These are phyloP conservation scores for Penicillium diatomitis DNA, from an alignment of 495 filamentous ascomycete species.

Conservation along the genomic window DNA sequence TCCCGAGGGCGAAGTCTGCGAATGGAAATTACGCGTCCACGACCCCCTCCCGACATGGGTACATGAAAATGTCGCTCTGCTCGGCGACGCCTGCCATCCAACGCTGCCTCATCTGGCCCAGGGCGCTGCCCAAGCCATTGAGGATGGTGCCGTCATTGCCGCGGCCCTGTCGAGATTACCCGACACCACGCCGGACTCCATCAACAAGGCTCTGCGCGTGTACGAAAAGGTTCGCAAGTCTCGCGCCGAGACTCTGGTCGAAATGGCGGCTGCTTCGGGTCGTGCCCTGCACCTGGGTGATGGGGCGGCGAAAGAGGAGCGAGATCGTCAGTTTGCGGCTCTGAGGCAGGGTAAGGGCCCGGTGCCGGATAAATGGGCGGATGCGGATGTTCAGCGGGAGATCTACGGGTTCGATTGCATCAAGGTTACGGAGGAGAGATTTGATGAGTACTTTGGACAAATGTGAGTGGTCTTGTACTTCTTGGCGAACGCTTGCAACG, in stretches of 20 bases:
- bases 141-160: constrained; percentile 68
- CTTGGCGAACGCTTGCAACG: too few relatives aligned
- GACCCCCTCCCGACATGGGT: constrained; percentile 63
- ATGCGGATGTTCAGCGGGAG: constrained; percentile 66
- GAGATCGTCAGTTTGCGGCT: constrained; percentile 61
- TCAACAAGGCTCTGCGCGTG: constrained; percentile 56
- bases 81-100: constrained; percentile 74
- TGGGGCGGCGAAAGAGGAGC: constrained; percentile 64
- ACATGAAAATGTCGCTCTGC: constrained; percentile 53
- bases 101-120: constrained; percentile 70
- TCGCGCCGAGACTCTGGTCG: constrained; percentile 59
- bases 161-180: constrained; percentile 51
- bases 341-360: constrained; percentile 49
- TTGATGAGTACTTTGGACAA: constrained; percentile 47
- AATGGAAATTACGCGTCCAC: constrained; percentile 71
- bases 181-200: constrained; percentile 39
- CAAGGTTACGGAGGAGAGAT: constrained; percentile 49
- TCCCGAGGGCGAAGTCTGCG: constrained; percentile 70
- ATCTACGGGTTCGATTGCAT: constrained; percentile 67
- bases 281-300: constrained; percentile 64
- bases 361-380: constrained; percentile 73
- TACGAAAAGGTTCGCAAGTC: constrained; percentile 68
- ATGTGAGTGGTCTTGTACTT: constrained; percentile 19
- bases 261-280: constrained; percentile 58
- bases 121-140: constrained; percentile 80